Base-by-base conservation (phyloP, 768 basidiomycete species). In the Trichaptum fuscoviolaceum region DNA sequence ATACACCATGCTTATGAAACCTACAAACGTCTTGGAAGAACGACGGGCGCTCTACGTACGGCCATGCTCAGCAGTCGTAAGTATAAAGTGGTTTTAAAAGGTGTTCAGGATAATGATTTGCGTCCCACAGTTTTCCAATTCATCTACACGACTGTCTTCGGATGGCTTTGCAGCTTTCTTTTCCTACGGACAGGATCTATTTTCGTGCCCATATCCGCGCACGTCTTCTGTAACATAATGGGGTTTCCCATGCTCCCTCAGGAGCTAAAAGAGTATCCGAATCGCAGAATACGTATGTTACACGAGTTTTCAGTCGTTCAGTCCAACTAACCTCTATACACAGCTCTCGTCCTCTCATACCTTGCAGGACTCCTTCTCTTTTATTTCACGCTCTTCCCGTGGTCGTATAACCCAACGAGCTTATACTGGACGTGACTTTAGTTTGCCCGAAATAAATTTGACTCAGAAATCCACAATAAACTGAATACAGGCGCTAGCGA, bases 151-250 rank as follows among this genome's bases (percentile, higher is more conserved):
- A 95, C 93, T 3, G 71, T 98, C 17, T 99, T 99, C 71, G 97
- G 97, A 4, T 92, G 89, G 75, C 91, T 91, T 76, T 89, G 87
- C 25, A 84, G 93, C 4, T 97, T 87, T 76, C 83, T 97, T 58
- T 94, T 95, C 77, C 81, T 96, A 8, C 87, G 91, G 62, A 95
- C 95, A 4, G 87, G 90, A 18, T 95, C 94, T 5, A 77, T 98
- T 67, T 75, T 90, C 34, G 90, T 95, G 0, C 81, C 95, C 1
- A 82, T 95, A 65, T 76, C 84, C 9, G 87, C 94, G 0, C 97
- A 99, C 73, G 78, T 91, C 0, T 96, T 95, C 73, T 99, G 97
- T 81, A 99, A 99, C 73, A 75, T 91, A 63, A 96, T 98, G 93
- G 96, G 96, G 0, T 71, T 98, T 30, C 97, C 96, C 1, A 82